Base-by-base conservation (phyloP, 306 rosid genomes). In the Inga laurina region DNA sequence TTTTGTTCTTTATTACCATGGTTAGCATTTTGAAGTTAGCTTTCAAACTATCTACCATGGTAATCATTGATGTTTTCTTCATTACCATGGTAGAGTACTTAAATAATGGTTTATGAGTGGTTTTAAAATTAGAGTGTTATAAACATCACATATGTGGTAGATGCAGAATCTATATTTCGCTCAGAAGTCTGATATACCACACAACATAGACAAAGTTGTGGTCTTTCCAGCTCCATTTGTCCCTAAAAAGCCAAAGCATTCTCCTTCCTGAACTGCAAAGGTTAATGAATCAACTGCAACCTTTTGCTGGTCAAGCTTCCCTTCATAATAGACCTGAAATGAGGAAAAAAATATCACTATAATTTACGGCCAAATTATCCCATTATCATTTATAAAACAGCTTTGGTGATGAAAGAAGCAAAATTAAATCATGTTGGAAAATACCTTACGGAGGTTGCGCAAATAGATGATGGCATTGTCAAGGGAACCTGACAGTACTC, bases 141-240 rank as follows among this genome's bases (percentile, higher is more conserved):
- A 57, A 15, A 66, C 10, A 82, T 74, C 64, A 24, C 46, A 83
- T 6, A 27, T 59, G 64, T 51, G 43, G 24, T 64, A 62, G 61
- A 81, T 43, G 75, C 69, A 67, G 46, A 30, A 69, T 21, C 37
- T 3, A 54, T 71, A 83, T 82, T 74, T 80, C 21, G 56, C 6
- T 18, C 35, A 85, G 78, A 74, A 70, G 78, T 78, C 59, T 69
- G 81, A 79, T 46, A 83, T 88, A 95, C 98, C 98, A 72, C 97
- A 87, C 74, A 95, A 88, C 98, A 93, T 95, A 56, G 97, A 93
- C 54, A 95, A 88, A 68, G 98, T 93, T 69, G 98, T 92, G 39
- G 98, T 93, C 90, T 95, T 95, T 82, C 98, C 98, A 78, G 98
- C 98, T 84, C 98, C 98, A 88, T 95, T 95, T 41, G 98, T 93